Evolutionary conservation across 306 rosid species (phyloP).

Genomic region (Urtica urens): DNA sequence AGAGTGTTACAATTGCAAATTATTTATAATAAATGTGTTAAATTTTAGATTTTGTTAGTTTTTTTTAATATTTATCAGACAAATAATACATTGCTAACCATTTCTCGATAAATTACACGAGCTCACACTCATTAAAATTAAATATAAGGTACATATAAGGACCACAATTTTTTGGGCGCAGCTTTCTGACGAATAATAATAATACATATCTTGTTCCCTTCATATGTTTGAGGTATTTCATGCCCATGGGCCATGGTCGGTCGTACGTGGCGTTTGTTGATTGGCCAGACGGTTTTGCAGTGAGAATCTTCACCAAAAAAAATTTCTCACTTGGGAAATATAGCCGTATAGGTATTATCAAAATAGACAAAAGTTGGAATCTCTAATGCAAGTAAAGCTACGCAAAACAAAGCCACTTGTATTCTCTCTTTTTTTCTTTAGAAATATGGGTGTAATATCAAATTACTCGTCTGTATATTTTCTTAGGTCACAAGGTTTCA

Average conservation of each 20-base stretch:
- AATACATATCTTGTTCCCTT: too few relatives aligned
- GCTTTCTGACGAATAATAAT: too few relatives aligned
- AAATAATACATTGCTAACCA: too few relatives aligned
- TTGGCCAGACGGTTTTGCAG: slow-evolving; percentile 18
- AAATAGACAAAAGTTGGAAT: slow-evolving; percentile 2
- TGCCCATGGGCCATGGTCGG: slow-evolving; percentile 30
- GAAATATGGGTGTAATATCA: not conserved
- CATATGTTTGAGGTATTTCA: not conserved
- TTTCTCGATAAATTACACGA: too few relatives aligned
- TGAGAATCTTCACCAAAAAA: slow-evolving; percentile 22
- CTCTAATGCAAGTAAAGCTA: slow-evolving; percentile 16
- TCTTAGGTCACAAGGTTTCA: not conserved
- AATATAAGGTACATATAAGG: too few relatives aligned
- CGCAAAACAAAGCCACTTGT: not conserved
- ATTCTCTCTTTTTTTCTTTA: not conserved
- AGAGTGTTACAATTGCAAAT: too few relatives aligned
- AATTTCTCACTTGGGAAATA: slow-evolving; percentile 13
- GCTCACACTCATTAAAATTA: too few relatives aligned
- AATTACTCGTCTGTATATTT: not conserved
- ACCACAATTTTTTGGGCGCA: too few relatives aligned
- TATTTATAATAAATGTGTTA: too few relatives aligned
- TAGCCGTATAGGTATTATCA: slow-evolving; percentile 26
- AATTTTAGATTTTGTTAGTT: too few relatives aligned
- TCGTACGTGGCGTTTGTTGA: slow-evolving; percentile 18
- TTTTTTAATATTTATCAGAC: too few relatives aligned